Base-by-base conservation (phyloP, 2,329 filamentous ascomycete genomes). In the Apiospora arundinis region DNA sequence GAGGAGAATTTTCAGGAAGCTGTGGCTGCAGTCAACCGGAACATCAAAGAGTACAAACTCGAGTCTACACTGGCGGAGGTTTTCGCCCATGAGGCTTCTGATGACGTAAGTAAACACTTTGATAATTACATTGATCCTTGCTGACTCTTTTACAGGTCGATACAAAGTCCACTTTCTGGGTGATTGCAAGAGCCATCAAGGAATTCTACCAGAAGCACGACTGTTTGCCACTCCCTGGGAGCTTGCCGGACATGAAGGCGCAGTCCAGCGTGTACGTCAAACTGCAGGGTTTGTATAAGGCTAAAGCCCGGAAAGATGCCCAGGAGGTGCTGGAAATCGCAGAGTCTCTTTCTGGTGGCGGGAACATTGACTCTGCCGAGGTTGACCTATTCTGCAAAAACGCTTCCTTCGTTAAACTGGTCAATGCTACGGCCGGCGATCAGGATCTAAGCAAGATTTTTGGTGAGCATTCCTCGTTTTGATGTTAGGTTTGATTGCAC, bases 1-100 rank as follows among this genome's bases (percentile, higher is more conserved):
- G 96, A 99, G 79, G 96, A 99, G 83, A 99, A 99, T 81, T 99
- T 95, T 78, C 94, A 98, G 73, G 96, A 99, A 82, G 97, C 96
- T 4, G 91, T 92, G 65, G 91, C 90, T 18, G 94, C 95, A 6
- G 95, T 98, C 0, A 86, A 98, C 77, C 97, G 97, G 81, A 93
- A 92, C n/a, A 85, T 99, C 44, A 91, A 92, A 60, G 84, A 86
- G 23, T 90, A 92, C 65, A 88, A 88, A 37, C 81, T 97, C 25
- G 91, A 92, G 52, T 89, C 89, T 63, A 89, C 91, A 2, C 87
- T 97, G 52, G 90, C 88, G 73, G 91, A 95, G 74, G 91, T 98
- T 11, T 95, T 99, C 78, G 88, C 92, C 48, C 91, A 95, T 77
- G 81, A 89, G 21, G 81, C 82, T 68, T 77, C 80, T 28, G 77